Evolutionary conservation across 352 stramenopile species (phyloP), one percentile per base, ranked within the genome.

Genomic region (Pythium periplocum): DNA sequence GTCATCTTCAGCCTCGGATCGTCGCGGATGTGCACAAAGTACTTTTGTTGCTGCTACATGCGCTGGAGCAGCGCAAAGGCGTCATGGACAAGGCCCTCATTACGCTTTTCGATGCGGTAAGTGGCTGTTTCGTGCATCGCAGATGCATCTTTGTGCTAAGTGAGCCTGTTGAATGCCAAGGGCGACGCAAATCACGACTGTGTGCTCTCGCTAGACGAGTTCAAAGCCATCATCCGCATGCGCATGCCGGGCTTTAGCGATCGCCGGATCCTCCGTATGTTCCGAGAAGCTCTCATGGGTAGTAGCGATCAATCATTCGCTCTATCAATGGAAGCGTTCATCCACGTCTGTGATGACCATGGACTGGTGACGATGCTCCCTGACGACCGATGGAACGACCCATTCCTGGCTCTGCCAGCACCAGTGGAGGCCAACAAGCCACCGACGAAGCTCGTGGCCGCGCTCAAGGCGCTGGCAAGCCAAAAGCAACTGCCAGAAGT

Each of bases 141-240:
- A 26, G 17, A 26, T 26, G 17, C 17, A 26, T 26, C 17, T 26
- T 26, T 26, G 17, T 26, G 17, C 17, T 26, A 26, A 26, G 17
- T 26, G 17, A 26, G 17, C 17, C 17, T 26, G 17, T 26, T 26
- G 17, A 26, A 26, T 26, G 17, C 17, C 33, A 41, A 86, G 73
- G 80, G 73, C 9, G 80, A 91, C 42, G 61, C 69, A 46, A 91
- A 91, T 51, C 73, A 89, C 60, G 80, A 89, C 51, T 71, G 75
- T 34, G 78, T 89, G 30, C 61, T 91, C 11, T 82, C 73, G 8
- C 61, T 91, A n/a, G 61, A 69, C 9, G 80, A 91, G 53, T 91
- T 91, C 43, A 68, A 68, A 26, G 61, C 65, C 4, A 87, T 91
- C 46, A 77, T 91, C 35, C 69, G 66, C n/a, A 62, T 64, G 2